Percentiles rank a stretch among this genome's conserved stretches.
phyloP scores from a whole-genome alignment of 2,329 filamentous ascomycete species.

The Pseudogymnoascus sp. region DNA sequence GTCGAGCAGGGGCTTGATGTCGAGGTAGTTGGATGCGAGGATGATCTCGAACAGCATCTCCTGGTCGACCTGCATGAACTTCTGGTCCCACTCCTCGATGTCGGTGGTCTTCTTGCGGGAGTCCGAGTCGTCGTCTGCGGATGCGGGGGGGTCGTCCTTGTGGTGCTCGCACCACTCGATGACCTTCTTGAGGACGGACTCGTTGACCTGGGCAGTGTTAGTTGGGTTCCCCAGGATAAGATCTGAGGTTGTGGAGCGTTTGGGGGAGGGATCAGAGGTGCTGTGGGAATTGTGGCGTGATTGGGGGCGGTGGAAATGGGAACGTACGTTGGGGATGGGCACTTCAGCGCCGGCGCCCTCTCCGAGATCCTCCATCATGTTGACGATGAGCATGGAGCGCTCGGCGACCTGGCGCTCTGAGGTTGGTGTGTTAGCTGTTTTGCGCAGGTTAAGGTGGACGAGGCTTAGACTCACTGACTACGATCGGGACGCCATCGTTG shows the following conservation, averaged over 20 bases:
- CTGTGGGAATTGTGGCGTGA: constrained; percentile 4
- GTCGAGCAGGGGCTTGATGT: constrained; percentile 96
- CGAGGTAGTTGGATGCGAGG: constrained; percentile 93
- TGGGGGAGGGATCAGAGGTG: constrained; percentile 12
- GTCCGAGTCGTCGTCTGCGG: constrained; percentile 83
- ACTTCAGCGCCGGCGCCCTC: constrained; percentile 48
- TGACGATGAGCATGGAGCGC: constrained; percentile 93
- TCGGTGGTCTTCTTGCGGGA: constrained; percentile 97
- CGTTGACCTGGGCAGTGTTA: constrained; percentile 59
- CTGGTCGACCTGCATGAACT: constrained; percentile 99
- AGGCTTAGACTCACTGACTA: constrained; percentile 38
- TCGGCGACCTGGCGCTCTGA: constrained; percentile 76
- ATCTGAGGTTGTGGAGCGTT: neutral
- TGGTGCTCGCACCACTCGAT: constrained; percentile 98
- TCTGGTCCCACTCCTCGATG: constrained; percentile 99
- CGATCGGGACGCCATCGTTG: constrained; percentile 41
- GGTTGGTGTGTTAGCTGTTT: constrained; percentile 3
- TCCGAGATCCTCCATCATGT: constrained; percentile 92
- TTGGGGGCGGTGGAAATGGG: neutral
- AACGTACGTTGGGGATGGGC: constrained; percentile 71
- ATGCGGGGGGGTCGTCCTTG: constrained; percentile 74
- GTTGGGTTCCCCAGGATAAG: neutral
- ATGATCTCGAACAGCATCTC: constrained; percentile 99
- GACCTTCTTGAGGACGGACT: constrained; percentile 88
- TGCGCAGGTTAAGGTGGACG: neutral